These are phyloP conservation scores for Cephalotrichum gorgonifer DNA, from an alignment of 2,329 filamentous ascomycete genomes.

Conservation along the genomic window DNA sequence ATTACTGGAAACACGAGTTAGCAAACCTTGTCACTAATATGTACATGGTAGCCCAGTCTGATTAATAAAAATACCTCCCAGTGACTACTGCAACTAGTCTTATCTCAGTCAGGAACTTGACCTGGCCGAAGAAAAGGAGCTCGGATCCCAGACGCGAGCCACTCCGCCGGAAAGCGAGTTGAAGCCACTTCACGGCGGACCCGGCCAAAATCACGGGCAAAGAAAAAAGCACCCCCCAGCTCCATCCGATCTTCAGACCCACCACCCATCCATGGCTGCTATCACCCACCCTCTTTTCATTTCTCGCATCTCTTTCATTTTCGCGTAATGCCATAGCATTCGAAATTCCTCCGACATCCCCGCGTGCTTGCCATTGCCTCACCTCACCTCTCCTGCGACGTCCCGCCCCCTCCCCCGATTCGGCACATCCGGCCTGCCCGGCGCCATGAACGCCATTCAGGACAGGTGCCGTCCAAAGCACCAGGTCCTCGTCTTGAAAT, in stretches of 20 bases:
- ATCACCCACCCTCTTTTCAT: neutral
- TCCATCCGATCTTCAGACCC: neutral
- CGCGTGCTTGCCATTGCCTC: neutral
- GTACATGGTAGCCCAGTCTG: too few species aligned
- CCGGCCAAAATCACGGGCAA: neutral
- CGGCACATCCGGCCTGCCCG: slow-evolving; percentile 9
- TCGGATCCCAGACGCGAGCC: neutral
- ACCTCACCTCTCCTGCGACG: neutral
- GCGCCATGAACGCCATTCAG: slow-evolving; percentile 52
- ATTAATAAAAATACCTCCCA: neutral
- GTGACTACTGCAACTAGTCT: neutral
- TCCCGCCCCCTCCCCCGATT: neutral
- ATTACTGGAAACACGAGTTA: neutral
- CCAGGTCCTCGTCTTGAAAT: slow-evolving; percentile 91
- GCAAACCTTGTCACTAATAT: too few species aligned
- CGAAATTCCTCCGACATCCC: neutral
- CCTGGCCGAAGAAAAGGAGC: neutral
- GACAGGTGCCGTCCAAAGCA: slow-evolving; percentile 81
- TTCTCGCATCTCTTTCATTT: neutral
- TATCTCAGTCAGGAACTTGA: neutral
- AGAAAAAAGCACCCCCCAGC: neutral
- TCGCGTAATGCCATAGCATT: slow-evolving; percentile 3
- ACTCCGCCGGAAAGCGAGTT: neutral
- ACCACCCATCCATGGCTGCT: neutral
- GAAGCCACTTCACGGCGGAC: neutral